Evolutionary conservation across 1,284 basidiomycete species (phyloP).

Genomic region (Puccinia novopanici): DNA sequence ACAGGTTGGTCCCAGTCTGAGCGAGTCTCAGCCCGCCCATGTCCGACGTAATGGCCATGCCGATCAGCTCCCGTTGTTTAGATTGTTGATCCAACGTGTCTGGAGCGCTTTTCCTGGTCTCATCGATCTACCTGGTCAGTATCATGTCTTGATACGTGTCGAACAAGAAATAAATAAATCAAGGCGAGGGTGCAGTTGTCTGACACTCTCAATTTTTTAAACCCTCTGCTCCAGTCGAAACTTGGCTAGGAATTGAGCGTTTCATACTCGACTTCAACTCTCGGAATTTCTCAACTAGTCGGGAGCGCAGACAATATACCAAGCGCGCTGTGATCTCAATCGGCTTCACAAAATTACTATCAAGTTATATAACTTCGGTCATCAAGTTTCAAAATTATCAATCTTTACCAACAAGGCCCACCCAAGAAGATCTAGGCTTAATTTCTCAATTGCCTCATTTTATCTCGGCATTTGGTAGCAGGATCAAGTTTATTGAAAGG

Average conservation of each 20-base stretch:
- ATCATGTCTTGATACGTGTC: not conserved
- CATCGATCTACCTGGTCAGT: conserved; percentile 27
- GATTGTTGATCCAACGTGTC: conserved; percentile 30
- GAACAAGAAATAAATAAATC: not conserved
- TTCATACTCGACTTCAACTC: conserved; percentile 41
- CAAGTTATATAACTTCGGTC: conserved; percentile 40
- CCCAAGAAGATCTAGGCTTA: not conserved
- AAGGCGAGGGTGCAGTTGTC: not conserved
- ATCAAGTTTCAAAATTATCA: conserved; percentile 7
- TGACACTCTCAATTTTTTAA: not conserved
- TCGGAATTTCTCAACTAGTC: conserved; percentile 47
- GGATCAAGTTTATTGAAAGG: conserved; percentile 28
- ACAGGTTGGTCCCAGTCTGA: not conserved
- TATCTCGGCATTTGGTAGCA: not conserved
- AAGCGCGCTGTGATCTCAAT: conserved; percentile 45
- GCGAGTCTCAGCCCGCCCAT: not conserved
- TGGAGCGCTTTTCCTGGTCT: conserved; percentile 31
- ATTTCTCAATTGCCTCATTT: conserved; percentile 28
- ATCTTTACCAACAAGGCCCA: not conserved
- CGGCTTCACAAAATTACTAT: conserved; percentile 35
- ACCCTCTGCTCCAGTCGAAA: conserved; percentile 4
- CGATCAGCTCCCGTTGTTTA: conserved; percentile 25
- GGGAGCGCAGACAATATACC: conserved; percentile 40
- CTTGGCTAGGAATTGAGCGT: conserved; percentile 36
- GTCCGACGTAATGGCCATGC: not conserved